Conservation (phyloP, 768 basidiomycete genomes). For the Lactarius vividus region DNA sequence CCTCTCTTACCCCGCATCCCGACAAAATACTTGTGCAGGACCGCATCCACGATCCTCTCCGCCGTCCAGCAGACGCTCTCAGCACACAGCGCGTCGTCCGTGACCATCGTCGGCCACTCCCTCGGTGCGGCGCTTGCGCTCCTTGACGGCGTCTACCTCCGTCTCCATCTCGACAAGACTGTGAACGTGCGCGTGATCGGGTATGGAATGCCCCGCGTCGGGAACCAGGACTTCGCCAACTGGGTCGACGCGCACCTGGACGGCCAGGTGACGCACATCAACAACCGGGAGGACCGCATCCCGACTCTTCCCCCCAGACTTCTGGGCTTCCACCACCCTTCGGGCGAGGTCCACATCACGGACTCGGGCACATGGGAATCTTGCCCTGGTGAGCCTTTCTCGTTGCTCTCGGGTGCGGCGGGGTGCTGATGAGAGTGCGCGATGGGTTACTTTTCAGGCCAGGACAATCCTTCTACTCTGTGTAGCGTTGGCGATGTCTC, state of each 20-base stretch:
- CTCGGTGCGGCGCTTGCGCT: conserved; percentile 10
- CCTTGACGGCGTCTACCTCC: conserved; percentile 1
- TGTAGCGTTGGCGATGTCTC: conserved; percentile 55
- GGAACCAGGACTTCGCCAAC: neutral
- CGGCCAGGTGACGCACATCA: conserved; percentile 53
- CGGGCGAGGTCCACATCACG: conserved; percentile 42
- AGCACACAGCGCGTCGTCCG: neutral
- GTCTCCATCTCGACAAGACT: neutral
- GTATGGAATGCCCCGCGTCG: conserved; percentile 9
- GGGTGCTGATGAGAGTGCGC: neutral
- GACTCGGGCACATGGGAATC: conserved; percentile 44
- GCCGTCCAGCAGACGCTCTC: neutral
- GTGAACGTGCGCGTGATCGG: neutral
- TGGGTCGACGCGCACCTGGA: conserved; percentile 34
- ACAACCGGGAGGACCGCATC: conserved; percentile 45
- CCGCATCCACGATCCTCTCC: neutral
- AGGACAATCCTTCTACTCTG: conserved; percentile 53
- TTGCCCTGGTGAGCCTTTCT: conserved; percentile 12
- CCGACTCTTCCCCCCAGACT: conserved; percentile 38
- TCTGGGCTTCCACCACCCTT: conserved; percentile 45
- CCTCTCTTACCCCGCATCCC: neutral
- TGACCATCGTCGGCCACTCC: conserved; percentile 4
- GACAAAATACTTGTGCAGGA: neutral
- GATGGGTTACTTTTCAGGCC: conserved; percentile 40
- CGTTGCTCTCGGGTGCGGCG: neutral